Base-by-base conservation (phyloP, 176 grass and related monocot genomes). In the Panicum miliaceum region DNA sequence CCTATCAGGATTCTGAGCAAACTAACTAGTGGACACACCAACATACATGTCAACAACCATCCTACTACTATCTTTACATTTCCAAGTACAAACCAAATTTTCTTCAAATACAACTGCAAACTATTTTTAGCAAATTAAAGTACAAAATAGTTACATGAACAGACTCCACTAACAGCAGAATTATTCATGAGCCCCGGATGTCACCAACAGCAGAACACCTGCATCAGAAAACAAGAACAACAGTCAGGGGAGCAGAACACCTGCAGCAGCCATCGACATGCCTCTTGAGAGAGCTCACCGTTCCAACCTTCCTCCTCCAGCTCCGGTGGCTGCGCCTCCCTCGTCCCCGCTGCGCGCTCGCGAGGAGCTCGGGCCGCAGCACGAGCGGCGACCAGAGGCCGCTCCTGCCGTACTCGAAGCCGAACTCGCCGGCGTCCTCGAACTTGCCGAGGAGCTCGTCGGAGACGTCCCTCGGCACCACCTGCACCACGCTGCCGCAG, bases 311-410 rank as follows among this genome's bases (percentile, higher is more conserved):
- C 19, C 62, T 87, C 62, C 68, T 74, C 84, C 80, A 86, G 60
- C 80, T 75, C 80, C 74, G 84, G 42, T 34, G 68, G 5, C 43
- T 4, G 69, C 35, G 60, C 74, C 68, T 78, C 3, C 48, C n/a
- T 5, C 1, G 65, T 7, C 12, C 60, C 1, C 1, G 10, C 57
- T 25, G 69, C 42, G 69, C 68, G 15, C 26, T 32, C 10, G 42
- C 76, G 11, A 89, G 73, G 71, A 72, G 80, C 88, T 87, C 88
- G 1, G 84, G 71, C 8, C 64, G 88, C 68, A 84, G 81, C 53
- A 92, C 90, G 68, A 88, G 88, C 52, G 95, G 95, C 38, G 95
- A 97, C 95, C 95, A 97, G 72, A 97, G 73, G 64, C 92, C 82
- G 71, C 95, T 97, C 83, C 43, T 79, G 60, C 61, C 90, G 34